Conservation (phyloP, 2,329 filamentous ascomycete genomes). For the Trichoderma aggressivum region DNA sequence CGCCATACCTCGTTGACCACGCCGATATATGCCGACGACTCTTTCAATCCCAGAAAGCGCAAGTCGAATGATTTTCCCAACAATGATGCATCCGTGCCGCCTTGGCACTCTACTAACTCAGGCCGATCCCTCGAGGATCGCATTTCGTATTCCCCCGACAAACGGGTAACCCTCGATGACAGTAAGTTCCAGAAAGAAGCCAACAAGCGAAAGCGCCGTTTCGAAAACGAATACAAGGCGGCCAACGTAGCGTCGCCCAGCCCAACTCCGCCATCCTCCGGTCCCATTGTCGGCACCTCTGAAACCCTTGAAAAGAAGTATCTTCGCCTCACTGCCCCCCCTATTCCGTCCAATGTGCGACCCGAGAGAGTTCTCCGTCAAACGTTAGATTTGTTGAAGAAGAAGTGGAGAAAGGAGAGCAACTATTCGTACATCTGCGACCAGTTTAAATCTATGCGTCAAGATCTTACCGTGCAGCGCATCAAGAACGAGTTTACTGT, state of each 20-base stretch:
- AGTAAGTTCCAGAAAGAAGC: slow-evolving; percentile 93
- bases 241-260: slow-evolving; percentile 55
- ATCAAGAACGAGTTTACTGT: slow-evolving; percentile 97
- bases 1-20: slow-evolving; percentile 27
- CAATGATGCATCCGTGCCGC: slow-evolving; percentile 53
- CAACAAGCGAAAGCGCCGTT: slow-evolving; percentile 86
- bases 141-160: slow-evolving; percentile 57
- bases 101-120: slow-evolving; percentile 72
- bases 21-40: slow-evolving; percentile 24
- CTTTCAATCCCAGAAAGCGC: slow-evolving; percentile 65
- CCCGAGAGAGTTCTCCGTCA: slow-evolving; percentile 76
- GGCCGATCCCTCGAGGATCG: slow-evolving; percentile 66
- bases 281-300: slow-evolving; percentile 82
- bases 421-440: slow-evolving; percentile 99
- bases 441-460: slow-evolving; percentile 97
- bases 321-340: slow-evolving; percentile 86
- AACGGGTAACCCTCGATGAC: slow-evolving; percentile 45
- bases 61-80: slow-evolving; percentile 68
- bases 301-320: slow-evolving; percentile 88
- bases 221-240: slow-evolving; percentile 64
- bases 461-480: slow-evolving; percentile 96
- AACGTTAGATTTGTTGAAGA: slow-evolving; percentile 83
- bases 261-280: slow-evolving; percentile 54
- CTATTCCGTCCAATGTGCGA: slow-evolving; percentile 83
- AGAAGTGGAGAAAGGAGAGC: slow-evolving; percentile 88